Percentiles rank a stretch among this genome's conserved stretches.
Evolutionary conservation across 129 eudicot species (phyloP).

Genomic region (Glebionis coronaria): DNA sequence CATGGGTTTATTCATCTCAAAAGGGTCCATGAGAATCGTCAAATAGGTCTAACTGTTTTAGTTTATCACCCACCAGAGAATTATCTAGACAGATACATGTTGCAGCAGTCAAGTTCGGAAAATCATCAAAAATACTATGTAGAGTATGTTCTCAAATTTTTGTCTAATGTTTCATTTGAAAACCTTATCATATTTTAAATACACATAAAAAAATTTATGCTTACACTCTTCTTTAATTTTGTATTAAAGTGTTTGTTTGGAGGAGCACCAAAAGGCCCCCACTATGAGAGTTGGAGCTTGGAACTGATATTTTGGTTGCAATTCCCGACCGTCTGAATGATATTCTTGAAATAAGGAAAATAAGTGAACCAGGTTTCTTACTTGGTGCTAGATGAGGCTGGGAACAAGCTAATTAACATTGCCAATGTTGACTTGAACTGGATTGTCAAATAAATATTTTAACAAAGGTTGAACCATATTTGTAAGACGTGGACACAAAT

Average conservation of each 20-base stretch:
- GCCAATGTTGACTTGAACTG: no score
- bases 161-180: background rate
- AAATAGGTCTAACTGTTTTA: conserved; percentile 85
- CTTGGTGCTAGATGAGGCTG: conserved; percentile 95
- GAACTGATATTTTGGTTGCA: conserved; percentile 88
- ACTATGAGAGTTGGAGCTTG: conserved; percentile 66
- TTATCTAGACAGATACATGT: conserved; percentile 95
- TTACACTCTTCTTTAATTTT: background rate
- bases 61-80: conserved; percentile 96
- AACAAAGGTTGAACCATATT: no score
- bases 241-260: conserved; percentile 80
- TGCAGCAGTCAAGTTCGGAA: conserved; percentile 91
- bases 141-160: conserved; percentile 47
- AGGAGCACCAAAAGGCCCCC: conserved; percentile 99
- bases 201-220: background rate
- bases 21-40: conserved; percentile 59
- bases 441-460: no score
- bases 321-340: conserved; percentile 98
- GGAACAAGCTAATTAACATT: no score
- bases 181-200: background rate
- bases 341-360: conserved; percentile 77
- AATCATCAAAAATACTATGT: conserved; percentile 74
- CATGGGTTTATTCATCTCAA: conserved; percentile 91
- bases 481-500: no score
- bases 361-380: conserved; percentile 79